Conservation (phyloP, 192 early-diverging fungal species). For the Spizellomyces sp. region DNA sequence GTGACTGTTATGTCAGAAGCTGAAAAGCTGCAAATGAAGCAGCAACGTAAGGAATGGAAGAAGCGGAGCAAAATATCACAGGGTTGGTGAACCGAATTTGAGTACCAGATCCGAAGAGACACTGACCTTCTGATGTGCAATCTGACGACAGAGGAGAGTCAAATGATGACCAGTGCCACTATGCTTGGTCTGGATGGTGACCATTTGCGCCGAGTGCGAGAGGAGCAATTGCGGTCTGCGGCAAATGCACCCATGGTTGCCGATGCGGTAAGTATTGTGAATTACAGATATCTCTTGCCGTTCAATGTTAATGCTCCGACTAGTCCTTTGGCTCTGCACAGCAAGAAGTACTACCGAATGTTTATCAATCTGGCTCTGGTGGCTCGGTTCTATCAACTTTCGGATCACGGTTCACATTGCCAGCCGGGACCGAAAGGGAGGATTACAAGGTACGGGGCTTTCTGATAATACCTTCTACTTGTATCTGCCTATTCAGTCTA, state of each 20-base stretch:
- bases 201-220: constrained; percentile 57
- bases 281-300: not conserved
- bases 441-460: constrained; percentile 56
- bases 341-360: constrained; percentile 70
- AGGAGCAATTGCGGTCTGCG: constrained; percentile 60
- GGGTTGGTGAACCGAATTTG: not conserved
- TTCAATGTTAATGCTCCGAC: not conserved
- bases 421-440: constrained; percentile 70
- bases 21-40: constrained; percentile 62
- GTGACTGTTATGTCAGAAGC: constrained; percentile 66
- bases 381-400: constrained; percentile 76
- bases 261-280: not conserved
- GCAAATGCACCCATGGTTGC: constrained; percentile 23
- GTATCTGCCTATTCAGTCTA: constrained; percentile 27
- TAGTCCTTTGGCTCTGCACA: constrained; percentile 17
- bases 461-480: not conserved
- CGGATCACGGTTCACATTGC: constrained; percentile 79
- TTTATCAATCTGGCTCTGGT: constrained; percentile 73
- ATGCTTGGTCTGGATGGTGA: constrained; percentile 72
- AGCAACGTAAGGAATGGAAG: constrained; percentile 67
- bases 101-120: constrained; percentile 8
- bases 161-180: constrained; percentile 53
- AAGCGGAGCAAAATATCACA: constrained; percentile 40
- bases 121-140: not conserved
- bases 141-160: constrained; percentile 40